These are phyloP conservation scores for Scheffersomyces coipomensis DNA, from an alignment of 805 yeast species.

Conservation along the genomic window DNA sequence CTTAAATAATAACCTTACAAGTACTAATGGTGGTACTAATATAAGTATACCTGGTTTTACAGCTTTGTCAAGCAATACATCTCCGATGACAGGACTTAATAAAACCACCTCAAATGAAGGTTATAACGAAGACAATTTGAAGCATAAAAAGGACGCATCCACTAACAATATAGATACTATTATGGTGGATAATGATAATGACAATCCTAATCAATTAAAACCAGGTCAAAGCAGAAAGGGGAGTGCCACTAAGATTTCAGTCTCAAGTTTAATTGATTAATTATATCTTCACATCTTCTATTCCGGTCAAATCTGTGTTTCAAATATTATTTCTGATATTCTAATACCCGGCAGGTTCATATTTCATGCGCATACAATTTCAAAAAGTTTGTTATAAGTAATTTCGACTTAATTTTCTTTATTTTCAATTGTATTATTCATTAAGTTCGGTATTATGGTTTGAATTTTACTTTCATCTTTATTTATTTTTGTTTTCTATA, in stretches of 20 bases:
- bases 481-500: no score
- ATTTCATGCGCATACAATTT: no score
- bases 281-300: no score
- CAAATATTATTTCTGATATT: no score
- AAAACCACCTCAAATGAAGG: slow-evolving; percentile 1
- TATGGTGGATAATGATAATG: neutral
- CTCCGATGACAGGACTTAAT: slow-evolving; percentile 6
- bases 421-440: no score
- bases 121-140: slow-evolving; percentile 1
- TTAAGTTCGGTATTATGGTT: no score
- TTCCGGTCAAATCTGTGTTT: no score
- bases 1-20: neutral
- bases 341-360: no score
- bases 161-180: neutral
- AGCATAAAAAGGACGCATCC: slow-evolving; percentile 3
- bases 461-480: no score
- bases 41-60: neutral
- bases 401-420: no score
- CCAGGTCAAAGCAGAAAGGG: slow-evolving; percentile 10
- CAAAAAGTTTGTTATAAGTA: no score
- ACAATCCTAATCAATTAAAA: neutral
- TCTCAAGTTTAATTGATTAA: slow-evolving; percentile 31
- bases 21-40: neutral
- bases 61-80: slow-evolving; percentile 5
- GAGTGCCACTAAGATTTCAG: slow-evolving; percentile 24